Evolutionary conservation across 768 basidiomycete species (phyloP).

Genomic region (Daedaleopsis nitida): DNA sequence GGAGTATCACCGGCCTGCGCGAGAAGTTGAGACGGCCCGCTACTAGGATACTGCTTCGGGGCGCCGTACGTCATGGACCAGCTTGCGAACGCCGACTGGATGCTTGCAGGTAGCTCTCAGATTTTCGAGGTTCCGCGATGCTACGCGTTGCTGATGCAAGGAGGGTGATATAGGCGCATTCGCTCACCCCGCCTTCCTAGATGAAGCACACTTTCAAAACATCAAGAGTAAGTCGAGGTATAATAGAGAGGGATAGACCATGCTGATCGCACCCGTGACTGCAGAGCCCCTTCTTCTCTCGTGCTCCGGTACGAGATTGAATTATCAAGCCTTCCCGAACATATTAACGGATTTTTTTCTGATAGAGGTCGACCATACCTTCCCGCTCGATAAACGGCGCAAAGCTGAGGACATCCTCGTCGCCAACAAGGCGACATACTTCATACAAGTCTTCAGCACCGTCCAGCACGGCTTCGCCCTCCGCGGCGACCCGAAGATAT

Average conservation of each 20-base stretch:
- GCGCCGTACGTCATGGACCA: slow-evolving; percentile 53
- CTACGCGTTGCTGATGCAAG: background rate
- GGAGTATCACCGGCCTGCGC: background rate
- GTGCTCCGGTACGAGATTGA: slow-evolving; percentile 47
- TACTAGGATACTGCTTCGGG: slow-evolving; percentile 59
- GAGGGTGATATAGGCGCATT: slow-evolving; percentile 48
- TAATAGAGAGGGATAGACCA: no score
- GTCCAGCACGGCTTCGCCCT: slow-evolving; percentile 41
- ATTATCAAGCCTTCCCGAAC: no score
- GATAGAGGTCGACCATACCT: slow-evolving; percentile 54
- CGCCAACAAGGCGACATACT: slow-evolving; percentile 51
- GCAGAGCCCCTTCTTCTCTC: slow-evolving; percentile 56
- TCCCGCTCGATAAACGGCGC: slow-evolving; percentile 53
- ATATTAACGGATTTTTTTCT: no score
- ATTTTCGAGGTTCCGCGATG: background rate
- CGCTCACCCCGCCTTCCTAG: slow-evolving; percentile 55
- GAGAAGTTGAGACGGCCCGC: background rate
- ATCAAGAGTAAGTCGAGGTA: slow-evolving; percentile 42
- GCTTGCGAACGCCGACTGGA: slow-evolving; percentile 41
- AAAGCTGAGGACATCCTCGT: slow-evolving; percentile 60
- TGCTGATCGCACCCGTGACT: background rate
- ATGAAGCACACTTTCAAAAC: slow-evolving; percentile 48
- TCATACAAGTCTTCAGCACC: slow-evolving; percentile 57
- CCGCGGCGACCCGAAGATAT: slow-evolving; percentile 29
- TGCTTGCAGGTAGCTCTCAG: slow-evolving; percentile 46